Evolutionary conservation across 129 eudicot genomes (phyloP), one percentile per base, ranked within the genome.

Genomic region (Calendula officinalis): DNA sequence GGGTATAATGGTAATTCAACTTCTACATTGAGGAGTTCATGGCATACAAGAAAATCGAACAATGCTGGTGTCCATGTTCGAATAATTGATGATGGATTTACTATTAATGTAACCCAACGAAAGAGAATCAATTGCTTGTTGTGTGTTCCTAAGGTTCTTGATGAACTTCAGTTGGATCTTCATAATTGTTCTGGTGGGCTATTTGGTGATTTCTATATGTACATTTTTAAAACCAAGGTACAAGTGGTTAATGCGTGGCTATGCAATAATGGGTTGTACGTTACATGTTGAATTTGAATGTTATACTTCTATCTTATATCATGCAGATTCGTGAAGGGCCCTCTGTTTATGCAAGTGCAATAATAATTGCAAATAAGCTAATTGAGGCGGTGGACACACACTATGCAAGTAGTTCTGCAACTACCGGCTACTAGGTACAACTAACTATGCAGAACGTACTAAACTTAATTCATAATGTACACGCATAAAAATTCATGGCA

Each of bases 151-250:
- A 83, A 82, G 70, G 85, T 81, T 47, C 97, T 94, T 78, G 99
- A 94, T 71, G 99, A 94, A 65, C 88, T 94, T 61, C 92, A 88
- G 77, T 67, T 94, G 70, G 99, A 94, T 83, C 81, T 94, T 27
- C 91, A 84, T 45, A 97, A 94, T 83, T 96, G 88, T 64, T 95
- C 90, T 46, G 99, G 99, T 48, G 99, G 99, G 36, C 89, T 88
- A 7, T 80, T 88, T 69, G 99, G 99, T 13, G 99, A 94, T 69
- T 85, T 83, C 66, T 94, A 85, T 64, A 94, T 96, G 74, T 94
- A 75, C 63, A 63, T 91, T 4, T 80, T 94, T 75, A 92, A 92
- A 59, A 81, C 96, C 62, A 92, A 92, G 98, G 98, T 88, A 76
- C 43, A 68, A 40, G 57, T 50, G 12, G 11, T 51, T 51, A 14